Base-by-base conservation (phyloP, 768 basidiomycete genomes). In the Pisolithus tinctorius region DNA sequence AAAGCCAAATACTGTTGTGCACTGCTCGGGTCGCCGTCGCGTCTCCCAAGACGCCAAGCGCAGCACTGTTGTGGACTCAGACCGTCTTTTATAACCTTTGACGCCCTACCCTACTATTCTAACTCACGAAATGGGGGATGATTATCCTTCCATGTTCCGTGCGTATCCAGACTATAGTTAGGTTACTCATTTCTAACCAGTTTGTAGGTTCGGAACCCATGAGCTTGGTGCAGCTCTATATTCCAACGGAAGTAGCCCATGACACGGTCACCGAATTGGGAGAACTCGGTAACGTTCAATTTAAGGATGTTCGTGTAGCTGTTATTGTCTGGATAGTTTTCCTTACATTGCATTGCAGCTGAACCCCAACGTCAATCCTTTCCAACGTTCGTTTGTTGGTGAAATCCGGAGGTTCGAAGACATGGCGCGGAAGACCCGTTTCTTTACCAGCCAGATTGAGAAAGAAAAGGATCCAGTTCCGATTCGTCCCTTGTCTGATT, bases 361-460 rank as follows among this genome's bases (percentile, higher is more conserved):
- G 59, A 98, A 98, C 69, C 91, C 94, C 11, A 82, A 81, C 55
- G 84, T 97, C 60, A 97, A 95, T 69, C 89, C 95, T 16, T 99
- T 98, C 74, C 95, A 99, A 76, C 90, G 96, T 56, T 93, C 94
- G 5, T 99, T 95, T 68, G 91, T 96, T 54, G 91, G 88, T 34
- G 94, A 96, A 67, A 92, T 99, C 57, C 84, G 96, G 36, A 84
- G 89, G 56, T 80, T 95, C 53, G 95, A 96, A 67, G 95, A 99
- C 64, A 94, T 95, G 86, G 86, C 88, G 7, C 88, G 96, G 57
- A 88, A 93, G 34, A 84, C 93, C 46, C 86, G 93, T 50, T 94
- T 97, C 69, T 96, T 98, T 63, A 67, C 78, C 1, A 73, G 78
- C 27, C 93, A 97, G 63, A 92, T 96, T 55, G 80, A 85, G 57